Conservation (phyloP, 345 rosid genomes). For the Eucalyptus regnans region DNA sequence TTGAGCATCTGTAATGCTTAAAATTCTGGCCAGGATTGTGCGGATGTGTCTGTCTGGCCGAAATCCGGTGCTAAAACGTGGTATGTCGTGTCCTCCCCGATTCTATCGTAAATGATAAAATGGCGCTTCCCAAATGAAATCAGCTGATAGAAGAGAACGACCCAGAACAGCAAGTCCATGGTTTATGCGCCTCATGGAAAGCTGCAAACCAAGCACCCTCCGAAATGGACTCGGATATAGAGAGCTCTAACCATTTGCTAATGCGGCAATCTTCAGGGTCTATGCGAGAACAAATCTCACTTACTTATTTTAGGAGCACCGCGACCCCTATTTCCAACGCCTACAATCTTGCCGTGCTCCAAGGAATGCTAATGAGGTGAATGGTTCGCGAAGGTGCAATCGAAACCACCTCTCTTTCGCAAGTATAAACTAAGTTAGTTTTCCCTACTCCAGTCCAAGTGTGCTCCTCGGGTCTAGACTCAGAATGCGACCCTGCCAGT, state of each 20-base stretch:
- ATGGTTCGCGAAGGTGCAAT: background rate
- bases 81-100: background rate
- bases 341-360: background rate
- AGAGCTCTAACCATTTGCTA: background rate
- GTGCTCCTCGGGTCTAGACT: background rate
- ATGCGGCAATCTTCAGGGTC: background rate
- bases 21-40: background rate
- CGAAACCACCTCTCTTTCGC: background rate
- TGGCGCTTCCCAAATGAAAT: background rate
- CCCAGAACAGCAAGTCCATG: background rate
- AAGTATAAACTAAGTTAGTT: background rate
- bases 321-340: background rate
- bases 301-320: background rate
- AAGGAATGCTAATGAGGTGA: background rate
- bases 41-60: background rate
- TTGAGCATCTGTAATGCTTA: background rate
- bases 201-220: background rate
- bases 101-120: background rate
- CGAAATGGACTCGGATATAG: background rate
- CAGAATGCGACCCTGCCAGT: background rate
- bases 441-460: background rate
- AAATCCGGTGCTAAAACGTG: background rate
- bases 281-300: background rate
- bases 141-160: background rate
- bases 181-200: background rate